Evolutionary conservation across 768 basidiomycete species (phyloP).

Genomic region (Calocybe indica): DNA sequence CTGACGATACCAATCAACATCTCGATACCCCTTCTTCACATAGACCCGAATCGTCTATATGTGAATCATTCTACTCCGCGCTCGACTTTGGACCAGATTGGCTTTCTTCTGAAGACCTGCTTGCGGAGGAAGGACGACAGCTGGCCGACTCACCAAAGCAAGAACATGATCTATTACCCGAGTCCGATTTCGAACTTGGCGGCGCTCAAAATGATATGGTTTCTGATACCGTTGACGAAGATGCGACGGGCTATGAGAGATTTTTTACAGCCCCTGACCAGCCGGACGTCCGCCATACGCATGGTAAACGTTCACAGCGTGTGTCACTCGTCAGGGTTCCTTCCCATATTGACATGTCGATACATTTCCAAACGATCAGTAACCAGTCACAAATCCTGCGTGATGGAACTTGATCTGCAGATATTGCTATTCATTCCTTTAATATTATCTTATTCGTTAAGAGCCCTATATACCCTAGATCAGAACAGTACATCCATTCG

Average conservation of each 20-base stretch:
- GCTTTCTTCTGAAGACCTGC: conserved; percentile 35
- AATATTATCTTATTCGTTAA: no score
- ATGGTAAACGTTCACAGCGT: no score
- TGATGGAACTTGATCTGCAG: no score
- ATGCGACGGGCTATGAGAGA: conserved; percentile 33
- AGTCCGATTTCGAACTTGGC: not conserved
- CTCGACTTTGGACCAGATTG: conserved; percentile 49
- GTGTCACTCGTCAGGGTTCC: conserved; percentile 79
- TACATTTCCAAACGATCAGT: conserved; percentile 13
- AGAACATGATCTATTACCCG: conserved; percentile 2
- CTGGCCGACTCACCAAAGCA: conserved; percentile 28
- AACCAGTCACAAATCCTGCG: no score
- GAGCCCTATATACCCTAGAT: no score
- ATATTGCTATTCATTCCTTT: no score
- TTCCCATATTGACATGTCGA: conserved; percentile 36
- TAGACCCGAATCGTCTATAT: conserved; percentile 39
- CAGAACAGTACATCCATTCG: no score
- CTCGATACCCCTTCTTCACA: conserved; percentile 20
- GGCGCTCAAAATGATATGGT: conserved; percentile 1
- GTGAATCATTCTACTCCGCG: conserved; percentile 67
- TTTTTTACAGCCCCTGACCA: conserved; percentile 29
- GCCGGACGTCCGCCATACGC: no score
- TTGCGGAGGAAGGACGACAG: conserved; percentile 19
- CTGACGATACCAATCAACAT: no score
- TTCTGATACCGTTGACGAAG: conserved; percentile 7